Base-by-base conservation (phyloP, 495 filamentous ascomycete species). In the Evernia prunastri region DNA sequence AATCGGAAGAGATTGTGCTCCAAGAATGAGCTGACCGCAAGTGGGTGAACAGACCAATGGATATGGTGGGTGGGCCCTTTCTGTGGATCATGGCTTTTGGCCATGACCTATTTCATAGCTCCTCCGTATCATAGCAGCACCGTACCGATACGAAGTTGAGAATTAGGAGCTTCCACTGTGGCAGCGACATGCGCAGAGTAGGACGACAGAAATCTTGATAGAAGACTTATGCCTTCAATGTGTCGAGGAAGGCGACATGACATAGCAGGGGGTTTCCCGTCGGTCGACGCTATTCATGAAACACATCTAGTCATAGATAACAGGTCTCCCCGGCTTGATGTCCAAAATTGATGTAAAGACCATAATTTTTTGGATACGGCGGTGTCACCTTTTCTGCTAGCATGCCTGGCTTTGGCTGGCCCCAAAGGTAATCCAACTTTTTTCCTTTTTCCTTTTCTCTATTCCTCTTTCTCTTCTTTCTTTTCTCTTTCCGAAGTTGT, bases 11-110 rank as follows among this genome's bases (percentile, higher is more conserved):
- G 11, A n/a, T 8, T 37, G 29, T 8, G 51, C 42, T 15, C 23
- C 10, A 13, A 35, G 23, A 10, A 27, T 36, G 20, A 37, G 35
- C 63, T 66, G n/a, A 47, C 57, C 20, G 35, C 29, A 23, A 43
- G 33, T 49, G 20, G 20, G 27, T 27, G 39, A 56, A 37, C 25
- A 66, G 66, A 67, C 42, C 61, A 67, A 60, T 59, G 65, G 56
- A 60, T 67, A 27, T 64, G 61, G 65, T 67, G 56, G 61, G 35
- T 67, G 5, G 65, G 65, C 59, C 65, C 65, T 29, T 53, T 60
- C 35, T 57, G 54, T 47, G 65, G 61, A 27, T 43, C 60, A 15
- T 58, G 37, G n/a, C 60, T 67, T 20, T 36, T 49, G 11, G 60
- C 45, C 33, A 51, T 51, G 23, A 35, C 31, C 31, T 64, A 62